phyloP scores from a whole-genome alignment of 176 grass and related monocot genomes.

The Olyra latifolia region DNA sequence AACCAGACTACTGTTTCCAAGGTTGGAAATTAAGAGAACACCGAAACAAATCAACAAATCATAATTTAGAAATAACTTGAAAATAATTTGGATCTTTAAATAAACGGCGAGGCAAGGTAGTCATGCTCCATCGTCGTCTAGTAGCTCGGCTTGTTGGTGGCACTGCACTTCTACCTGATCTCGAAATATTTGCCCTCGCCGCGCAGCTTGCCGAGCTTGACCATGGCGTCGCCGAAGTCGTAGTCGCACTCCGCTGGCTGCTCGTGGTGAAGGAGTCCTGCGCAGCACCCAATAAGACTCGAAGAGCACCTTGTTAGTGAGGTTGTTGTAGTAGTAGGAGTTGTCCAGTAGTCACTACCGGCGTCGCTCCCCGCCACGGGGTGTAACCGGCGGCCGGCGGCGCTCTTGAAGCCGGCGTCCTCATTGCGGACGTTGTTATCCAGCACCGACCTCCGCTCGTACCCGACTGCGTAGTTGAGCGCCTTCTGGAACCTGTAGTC shows the following conservation, averaged over 20 bases:
- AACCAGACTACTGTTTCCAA: too few relatives aligned
- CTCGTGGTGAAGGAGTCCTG: background rate
- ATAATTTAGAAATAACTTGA: too few relatives aligned
- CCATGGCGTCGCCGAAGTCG: constrained; percentile 41
- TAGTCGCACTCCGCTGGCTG: background rate
- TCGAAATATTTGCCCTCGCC: constrained; percentile 24
- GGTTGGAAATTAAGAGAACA: too few relatives aligned
- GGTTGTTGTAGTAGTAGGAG: constrained; percentile 43
- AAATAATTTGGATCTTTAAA: too few relatives aligned
- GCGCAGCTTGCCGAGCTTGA: constrained; percentile 42
- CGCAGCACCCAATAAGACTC: constrained; percentile 39
- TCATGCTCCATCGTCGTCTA: background rate
- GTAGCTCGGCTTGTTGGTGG: constrained; percentile 17
- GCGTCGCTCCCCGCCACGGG: background rate
- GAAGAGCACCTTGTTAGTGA: constrained; percentile 36
- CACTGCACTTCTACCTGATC: constrained; percentile 41
- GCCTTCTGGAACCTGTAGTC: background rate
- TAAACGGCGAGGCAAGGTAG: too few relatives aligned
- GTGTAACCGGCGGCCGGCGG: background rate
- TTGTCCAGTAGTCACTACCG: constrained; percentile 13
- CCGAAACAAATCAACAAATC: too few relatives aligned
- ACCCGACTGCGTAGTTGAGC: background rate
- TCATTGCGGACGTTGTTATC: constrained; percentile 2
- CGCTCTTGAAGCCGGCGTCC: background rate
- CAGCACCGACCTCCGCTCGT: background rate